Evolutionary conservation across 805 yeast genomes (phyloP).

Genomic region (Yarrowia sp.): DNA sequence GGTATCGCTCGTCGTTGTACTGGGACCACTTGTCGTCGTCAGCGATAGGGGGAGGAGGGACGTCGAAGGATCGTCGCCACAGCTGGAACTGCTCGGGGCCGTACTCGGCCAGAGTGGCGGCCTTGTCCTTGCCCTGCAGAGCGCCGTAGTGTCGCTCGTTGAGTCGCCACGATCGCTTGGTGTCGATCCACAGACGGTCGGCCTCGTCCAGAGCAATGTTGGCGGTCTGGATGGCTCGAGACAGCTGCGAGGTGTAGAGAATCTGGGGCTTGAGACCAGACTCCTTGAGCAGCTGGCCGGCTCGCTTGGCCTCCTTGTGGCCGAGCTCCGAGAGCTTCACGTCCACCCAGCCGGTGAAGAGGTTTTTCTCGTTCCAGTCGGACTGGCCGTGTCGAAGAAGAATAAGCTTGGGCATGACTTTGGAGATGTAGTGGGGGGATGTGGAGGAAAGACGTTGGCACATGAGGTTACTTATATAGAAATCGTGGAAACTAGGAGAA

Average conservation of each 20-base stretch:
- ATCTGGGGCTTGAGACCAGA: slow-evolving; percentile 85
- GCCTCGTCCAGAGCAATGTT: slow-evolving; percentile 89
- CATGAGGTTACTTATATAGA: not conserved
- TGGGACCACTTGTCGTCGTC: slow-evolving; percentile 84
- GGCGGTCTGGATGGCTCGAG: slow-evolving; percentile 97
- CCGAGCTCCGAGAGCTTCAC: slow-evolving; percentile 84
- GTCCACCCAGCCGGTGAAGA: slow-evolving; percentile 99
- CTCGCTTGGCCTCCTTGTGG: slow-evolving; percentile 87
- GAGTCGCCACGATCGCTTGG: slow-evolving; percentile 94
- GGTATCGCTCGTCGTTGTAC: slow-evolving; percentile 83
- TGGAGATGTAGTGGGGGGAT: not conserved
- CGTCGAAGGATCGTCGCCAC: slow-evolving; percentile 97
- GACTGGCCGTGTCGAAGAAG: slow-evolving; percentile 99
- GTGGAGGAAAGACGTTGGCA: too few species aligned
- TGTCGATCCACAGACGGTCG: slow-evolving; percentile 90
- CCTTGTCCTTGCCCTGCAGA: slow-evolving; percentile 97
- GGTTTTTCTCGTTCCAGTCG: slow-evolving; percentile 98
- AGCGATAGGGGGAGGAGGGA: slow-evolving; percentile 91
- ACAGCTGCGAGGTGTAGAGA: slow-evolving; percentile 86
- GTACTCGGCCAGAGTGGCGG: slow-evolving; percentile 83
- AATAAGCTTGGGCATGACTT: slow-evolving; percentile 63
- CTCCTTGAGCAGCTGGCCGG: slow-evolving; percentile 90
- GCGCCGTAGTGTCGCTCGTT: slow-evolving; percentile 99
- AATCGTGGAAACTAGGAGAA: slow-evolving; percentile 19
- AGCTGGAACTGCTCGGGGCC: slow-evolving; percentile 94